A percentile compares a stretch with the other conserved stretches of the same genome.
phyloP scores from a whole-genome alignment of 768 basidiomycete species.

The Rhizopogon vulgaris region DNA sequence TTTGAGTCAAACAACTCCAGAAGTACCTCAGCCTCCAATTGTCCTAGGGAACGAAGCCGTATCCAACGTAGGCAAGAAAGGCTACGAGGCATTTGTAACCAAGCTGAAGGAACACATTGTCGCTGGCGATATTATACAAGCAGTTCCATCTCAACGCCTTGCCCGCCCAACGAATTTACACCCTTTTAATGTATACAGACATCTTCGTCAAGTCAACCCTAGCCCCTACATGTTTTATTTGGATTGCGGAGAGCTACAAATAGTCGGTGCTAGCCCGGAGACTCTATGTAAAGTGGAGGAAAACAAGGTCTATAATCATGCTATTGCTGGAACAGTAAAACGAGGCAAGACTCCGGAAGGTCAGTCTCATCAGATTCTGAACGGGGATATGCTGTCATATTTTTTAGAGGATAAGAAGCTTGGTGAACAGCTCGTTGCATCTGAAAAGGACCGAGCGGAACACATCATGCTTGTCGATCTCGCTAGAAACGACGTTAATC shows the following conservation, averaged over 20 bases:
- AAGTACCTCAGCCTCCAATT: constrained; percentile 60
- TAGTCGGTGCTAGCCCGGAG: constrained; percentile 98
- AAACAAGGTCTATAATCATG: constrained; percentile 93
- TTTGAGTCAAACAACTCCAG: constrained; percentile 44
- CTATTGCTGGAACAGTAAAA: constrained; percentile 92
- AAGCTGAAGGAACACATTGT: constrained; percentile 91
- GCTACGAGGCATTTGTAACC: constrained; percentile 90
- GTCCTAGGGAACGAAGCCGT: constrained; percentile 61
- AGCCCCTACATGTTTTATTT: constrained; percentile 99
- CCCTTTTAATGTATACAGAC: constrained; percentile 96
- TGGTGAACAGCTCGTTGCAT: constrained; percentile 66
- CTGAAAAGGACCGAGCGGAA: constrained; percentile 94
- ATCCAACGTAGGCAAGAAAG: constrained; percentile 90
- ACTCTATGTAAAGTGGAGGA: constrained; percentile 92
- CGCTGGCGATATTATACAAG: constrained; percentile 97
- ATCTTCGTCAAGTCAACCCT: constrained; percentile 90
- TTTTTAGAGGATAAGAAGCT: constrained; percentile 81
- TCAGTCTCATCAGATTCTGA: constrained; percentile 28
- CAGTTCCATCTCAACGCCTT: constrained; percentile 92
- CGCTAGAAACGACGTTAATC: constrained; percentile 96
- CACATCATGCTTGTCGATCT: constrained; percentile 99
- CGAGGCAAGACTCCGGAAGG: constrained; percentile 84
- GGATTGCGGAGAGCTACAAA: constrained; percentile 86
- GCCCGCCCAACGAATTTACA: constrained; percentile 81
- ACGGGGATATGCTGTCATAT: constrained; percentile 5